A percentile compares a stretch with the other conserved stretches of the same genome.
phyloP scores from a whole-genome alignment of 2,329 filamentous ascomycete genomes.

The Botrytis galanthina region DNA sequence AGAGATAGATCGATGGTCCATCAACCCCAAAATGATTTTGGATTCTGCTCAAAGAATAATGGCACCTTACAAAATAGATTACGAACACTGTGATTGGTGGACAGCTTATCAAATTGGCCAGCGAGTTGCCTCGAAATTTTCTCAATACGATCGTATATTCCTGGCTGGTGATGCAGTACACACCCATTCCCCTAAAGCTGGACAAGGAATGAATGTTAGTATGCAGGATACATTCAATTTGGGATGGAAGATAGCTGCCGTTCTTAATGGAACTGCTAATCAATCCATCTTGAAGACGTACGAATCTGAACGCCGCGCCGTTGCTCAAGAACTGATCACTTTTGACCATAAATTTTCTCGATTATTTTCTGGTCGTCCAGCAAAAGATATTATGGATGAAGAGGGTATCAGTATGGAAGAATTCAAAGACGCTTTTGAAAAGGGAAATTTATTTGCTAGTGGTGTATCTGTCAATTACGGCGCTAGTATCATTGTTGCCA shows the following conservation, averaged over 20 bases:
- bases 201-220: slow-evolving; percentile 58
- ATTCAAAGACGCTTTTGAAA: slow-evolving; percentile 60
- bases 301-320: slow-evolving; percentile 57
- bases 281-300: slow-evolving; percentile 58
- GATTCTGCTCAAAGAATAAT: slow-evolving; percentile 62
- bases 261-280: slow-evolving; percentile 41
- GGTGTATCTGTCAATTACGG: slow-evolving; percentile 59
- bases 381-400: slow-evolving; percentile 41
- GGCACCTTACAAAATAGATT: slow-evolving; percentile 63
- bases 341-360: slow-evolving; percentile 59
- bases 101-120: slow-evolving; percentile 58
- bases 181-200: slow-evolving; percentile 62
- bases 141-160: slow-evolving; percentile 50
- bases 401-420: slow-evolving; percentile 60
- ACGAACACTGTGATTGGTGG: slow-evolving; percentile 63
- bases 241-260: slow-evolving; percentile 54
- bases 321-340: slow-evolving; percentile 65
- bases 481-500: slow-evolving; percentile 54
- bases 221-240: slow-evolving; percentile 64
- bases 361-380: slow-evolving; percentile 55
- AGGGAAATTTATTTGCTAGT: slow-evolving; percentile 58
- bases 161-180: slow-evolving; percentile 46
- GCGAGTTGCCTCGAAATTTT: slow-evolving; percentile 53
- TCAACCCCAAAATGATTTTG: slow-evolving; percentile 63
- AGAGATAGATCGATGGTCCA: slow-evolving; percentile 55